phyloP scores from a whole-genome alignment of 2,329 filamentous ascomycete genomes.

The Davidsoniella australis region DNA sequence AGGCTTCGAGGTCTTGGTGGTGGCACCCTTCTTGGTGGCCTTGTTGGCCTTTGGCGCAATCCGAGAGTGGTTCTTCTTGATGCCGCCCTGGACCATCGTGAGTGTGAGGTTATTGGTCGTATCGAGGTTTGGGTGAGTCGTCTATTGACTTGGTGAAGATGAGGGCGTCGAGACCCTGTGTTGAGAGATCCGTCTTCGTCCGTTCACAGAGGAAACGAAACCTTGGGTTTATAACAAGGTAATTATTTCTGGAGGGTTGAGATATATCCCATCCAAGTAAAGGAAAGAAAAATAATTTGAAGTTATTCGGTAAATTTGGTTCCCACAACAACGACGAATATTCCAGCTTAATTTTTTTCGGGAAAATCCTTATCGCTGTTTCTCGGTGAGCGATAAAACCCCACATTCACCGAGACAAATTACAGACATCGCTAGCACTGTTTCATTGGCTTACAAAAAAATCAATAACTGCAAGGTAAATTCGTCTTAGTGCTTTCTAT shows the following conservation, averaged over 20 bases:
- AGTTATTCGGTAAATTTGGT: background rate
- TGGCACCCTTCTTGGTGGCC: constrained; percentile 19
- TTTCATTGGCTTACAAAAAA: too few relatives aligned
- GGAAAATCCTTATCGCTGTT: background rate
- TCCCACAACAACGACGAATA: background rate
- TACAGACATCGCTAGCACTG: too few relatives aligned
- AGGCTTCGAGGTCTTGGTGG: constrained; percentile 32
- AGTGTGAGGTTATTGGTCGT: too few relatives aligned
- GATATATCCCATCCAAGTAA: background rate
- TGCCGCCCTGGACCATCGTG: constrained; percentile 36
- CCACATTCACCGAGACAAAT: background rate
- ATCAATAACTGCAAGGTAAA: too few relatives aligned
- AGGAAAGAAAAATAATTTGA: background rate
- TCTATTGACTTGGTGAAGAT: background rate
- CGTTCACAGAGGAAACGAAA: too few relatives aligned
- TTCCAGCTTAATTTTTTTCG: too few relatives aligned
- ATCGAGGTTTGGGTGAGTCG: background rate
- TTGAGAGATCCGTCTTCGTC: too few relatives aligned
- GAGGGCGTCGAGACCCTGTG: too few relatives aligned
- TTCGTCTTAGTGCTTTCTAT: too few relatives aligned
- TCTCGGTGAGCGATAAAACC: background rate
- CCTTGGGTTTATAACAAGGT: too few relatives aligned
- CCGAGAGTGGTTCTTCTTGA: constrained; percentile 30
- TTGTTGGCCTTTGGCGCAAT: constrained; percentile 21
- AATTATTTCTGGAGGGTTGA: too few relatives aligned